phyloP scores from a whole-genome alignment of 495 filamentous ascomycete genomes.

The Letharia lupina region DNA sequence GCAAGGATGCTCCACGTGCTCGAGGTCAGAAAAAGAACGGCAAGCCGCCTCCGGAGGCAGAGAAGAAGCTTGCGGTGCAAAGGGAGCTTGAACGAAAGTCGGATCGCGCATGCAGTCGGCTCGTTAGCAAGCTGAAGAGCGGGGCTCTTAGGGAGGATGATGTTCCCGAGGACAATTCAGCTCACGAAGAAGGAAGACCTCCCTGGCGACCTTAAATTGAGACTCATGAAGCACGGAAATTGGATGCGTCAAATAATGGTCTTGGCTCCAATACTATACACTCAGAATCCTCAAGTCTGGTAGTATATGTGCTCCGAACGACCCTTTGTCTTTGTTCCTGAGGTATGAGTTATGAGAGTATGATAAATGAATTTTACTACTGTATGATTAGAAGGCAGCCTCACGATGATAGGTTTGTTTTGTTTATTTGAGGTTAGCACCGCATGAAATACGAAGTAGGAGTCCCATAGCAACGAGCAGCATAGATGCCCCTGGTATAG shows the following conservation, averaged over 20 bases:
- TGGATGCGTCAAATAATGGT: background rate
- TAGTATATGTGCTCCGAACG: background rate
- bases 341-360: background rate
- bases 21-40: background rate
- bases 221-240: background rate
- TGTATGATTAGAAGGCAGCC: background rate
- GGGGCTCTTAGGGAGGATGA: background rate
- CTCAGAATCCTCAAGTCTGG: too few species aligned
- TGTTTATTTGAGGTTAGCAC: background rate
- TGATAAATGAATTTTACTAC: background rate
- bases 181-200: background rate
- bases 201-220: background rate
- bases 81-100: constrained; percentile 8
- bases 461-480: background rate
- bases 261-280: too few species aligned
- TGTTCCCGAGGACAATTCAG: background rate
- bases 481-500: background rate
- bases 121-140: background rate
- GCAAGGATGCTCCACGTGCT: background rate
- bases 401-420: background rate
- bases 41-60: background rate
- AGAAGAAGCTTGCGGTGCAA: background rate
- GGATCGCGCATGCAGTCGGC: background rate
- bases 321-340: background rate
- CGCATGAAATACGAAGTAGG: background rate